These are phyloP conservation scores for Escovopsis sp. DNA, from an alignment of 2,329 filamentous ascomycete genomes.

Conservation along the genomic window DNA sequence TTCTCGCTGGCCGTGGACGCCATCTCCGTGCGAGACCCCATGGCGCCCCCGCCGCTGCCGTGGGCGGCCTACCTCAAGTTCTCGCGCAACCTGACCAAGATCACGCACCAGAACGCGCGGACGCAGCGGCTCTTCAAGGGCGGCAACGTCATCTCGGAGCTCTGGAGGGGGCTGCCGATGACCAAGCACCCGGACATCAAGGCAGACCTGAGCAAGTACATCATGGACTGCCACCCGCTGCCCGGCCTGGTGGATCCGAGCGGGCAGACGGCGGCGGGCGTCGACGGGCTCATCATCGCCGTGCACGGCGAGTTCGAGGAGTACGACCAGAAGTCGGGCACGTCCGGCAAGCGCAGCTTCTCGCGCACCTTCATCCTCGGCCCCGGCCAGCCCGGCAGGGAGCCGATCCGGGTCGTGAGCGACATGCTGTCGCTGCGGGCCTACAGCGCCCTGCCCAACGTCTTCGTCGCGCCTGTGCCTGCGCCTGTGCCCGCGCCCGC, in stretches of 20 bases:
- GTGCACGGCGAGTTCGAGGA: constrained; percentile 82
- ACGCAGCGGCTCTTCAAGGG: constrained; percentile 54
- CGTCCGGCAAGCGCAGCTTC: constrained; percentile 58
- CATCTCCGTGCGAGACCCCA: constrained; percentile 32
- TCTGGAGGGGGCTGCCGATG: constrained; percentile 56
- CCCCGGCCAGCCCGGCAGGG: constrained; percentile 50
- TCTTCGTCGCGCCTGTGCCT: constrained; percentile 15
- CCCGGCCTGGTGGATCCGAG: constrained; percentile 56
- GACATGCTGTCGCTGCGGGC: constrained; percentile 64
- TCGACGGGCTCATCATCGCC: constrained; percentile 63
- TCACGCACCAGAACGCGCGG: constrained; percentile 44
- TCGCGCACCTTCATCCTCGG: constrained; percentile 69
- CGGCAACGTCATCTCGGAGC: constrained; percentile 44
- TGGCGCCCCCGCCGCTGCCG: constrained; percentile 30
- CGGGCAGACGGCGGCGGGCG: constrained; percentile 47
- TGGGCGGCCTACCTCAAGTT: constrained; percentile 66
- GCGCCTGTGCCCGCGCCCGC: constrained; percentile 2
- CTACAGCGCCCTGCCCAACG: constrained; percentile 37
- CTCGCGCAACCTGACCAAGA: constrained; percentile 63
- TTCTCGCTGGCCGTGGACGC: constrained; percentile 67
- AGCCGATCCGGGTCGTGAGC: constrained; percentile 58
- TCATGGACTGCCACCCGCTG: constrained; percentile 67
- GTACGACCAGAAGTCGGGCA: constrained; percentile 38
- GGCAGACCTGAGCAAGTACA: constrained; percentile 55
- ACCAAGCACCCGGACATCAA: constrained; percentile 63